Evolutionary conservation across 257 asterid genomes (phyloP), one percentile per base, ranked within the genome.

Genomic region (Handroanthus guayacan): DNA sequence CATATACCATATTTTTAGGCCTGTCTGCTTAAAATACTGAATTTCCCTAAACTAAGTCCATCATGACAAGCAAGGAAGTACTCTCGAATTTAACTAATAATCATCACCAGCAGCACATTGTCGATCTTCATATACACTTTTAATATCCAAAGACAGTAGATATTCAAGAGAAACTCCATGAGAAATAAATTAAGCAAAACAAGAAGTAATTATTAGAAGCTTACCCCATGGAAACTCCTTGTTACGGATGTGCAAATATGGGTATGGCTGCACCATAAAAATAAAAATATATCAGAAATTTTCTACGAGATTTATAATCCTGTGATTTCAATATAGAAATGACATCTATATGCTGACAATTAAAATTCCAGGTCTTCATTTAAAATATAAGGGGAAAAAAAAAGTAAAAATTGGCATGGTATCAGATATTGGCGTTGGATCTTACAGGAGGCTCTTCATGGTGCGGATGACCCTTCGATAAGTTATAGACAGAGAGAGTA

Each of bases 181-280:
- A 31, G 5, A 60, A 14, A 65, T 4, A 11, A 38, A 18, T 14
- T 3, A 71, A 18, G 5, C 39, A 44, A 50, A 62, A 47, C 13
- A 71, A 18, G 44, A 5, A 41, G 54, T 12, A 51, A 77, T 41
- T 14, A 37, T 0, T 63, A 45, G 3, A 76, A 65, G 80, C 78
- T 73, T 84, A 91, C 96, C 96, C 97, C 94, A 91, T 51, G 96
- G 97, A 73, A 91, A 91, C 85, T 91, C 97, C 88, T 91, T 89
- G 86, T 87, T 91, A 41, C 96, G 94, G 82, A 91, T 83, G 85
- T 85, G 97, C 84, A 91, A 69, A 77, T 89, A 91, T 4, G 89
- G 78, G 69, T 88, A 91, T 4, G 92, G 64, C 97, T 91, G 90
- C 86, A 85, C 13, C 25, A 39, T 16, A 79, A n/a, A 44, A 63